Evolutionary conservation across 75 land plant genomes (phyloP).

Genomic region (Cunninghamia lanceolata): DNA sequence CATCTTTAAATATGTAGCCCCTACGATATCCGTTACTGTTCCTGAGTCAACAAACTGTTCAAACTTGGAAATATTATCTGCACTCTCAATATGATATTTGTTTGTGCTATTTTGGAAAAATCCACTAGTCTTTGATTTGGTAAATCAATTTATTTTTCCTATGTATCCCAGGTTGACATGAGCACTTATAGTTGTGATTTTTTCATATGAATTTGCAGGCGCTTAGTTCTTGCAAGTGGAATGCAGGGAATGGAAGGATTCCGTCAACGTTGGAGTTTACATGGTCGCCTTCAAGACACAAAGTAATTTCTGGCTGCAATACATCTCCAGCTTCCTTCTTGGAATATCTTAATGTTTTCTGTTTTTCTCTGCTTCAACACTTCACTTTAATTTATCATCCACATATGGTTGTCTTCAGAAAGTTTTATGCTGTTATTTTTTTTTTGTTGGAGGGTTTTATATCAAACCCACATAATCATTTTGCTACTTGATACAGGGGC

Average conservation of each 20-base stretch:
- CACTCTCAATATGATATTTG: neutral
- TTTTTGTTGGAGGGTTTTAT: too few species aligned
- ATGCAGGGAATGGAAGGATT: slow-evolving; percentile 81
- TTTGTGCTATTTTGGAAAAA: neutral
- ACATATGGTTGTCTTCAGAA: neutral
- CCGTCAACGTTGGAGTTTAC: slow-evolving; percentile 81
- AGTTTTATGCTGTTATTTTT: neutral
- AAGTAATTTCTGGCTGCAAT: slow-evolving; percentile 32
- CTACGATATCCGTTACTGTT: neutral
- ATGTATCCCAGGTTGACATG: neutral
- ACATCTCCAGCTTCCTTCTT: neutral
- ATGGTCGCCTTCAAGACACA: slow-evolving; percentile 72
- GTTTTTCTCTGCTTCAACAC: neutral
- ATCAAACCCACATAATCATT: too few species aligned
- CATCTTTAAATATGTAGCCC: neutral
- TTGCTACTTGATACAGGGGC: too few species aligned
- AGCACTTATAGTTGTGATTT: neutral
- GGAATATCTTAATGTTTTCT: neutral
- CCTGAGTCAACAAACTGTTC: neutral
- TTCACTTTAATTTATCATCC: neutral
- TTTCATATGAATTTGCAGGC: slow-evolving; percentile 32
- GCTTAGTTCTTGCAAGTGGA: slow-evolving; percentile 85
- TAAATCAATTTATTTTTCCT: neutral
- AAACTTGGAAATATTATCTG: neutral
- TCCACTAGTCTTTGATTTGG: neutral